A percentile compares a stretch with the other conserved stretches of the same genome.
phyloP scores from a whole-genome alignment of 2,329 filamentous ascomycete species.

The Bipolaris zeicola region DNA sequence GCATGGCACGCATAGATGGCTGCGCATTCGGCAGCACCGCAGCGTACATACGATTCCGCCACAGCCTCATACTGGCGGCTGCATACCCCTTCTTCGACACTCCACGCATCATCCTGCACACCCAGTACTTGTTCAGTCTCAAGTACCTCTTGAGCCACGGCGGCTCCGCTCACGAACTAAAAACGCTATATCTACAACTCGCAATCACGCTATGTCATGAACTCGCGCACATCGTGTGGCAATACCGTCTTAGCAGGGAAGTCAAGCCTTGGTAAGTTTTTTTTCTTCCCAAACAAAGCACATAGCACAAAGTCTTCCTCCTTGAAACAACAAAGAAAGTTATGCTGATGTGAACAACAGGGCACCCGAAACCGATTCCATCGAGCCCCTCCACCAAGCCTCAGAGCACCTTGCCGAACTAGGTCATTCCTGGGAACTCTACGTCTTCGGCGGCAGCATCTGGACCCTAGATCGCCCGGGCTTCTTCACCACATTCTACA shows the following conservation, averaged over 20 bases:
- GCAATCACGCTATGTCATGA: slow-evolving; percentile 13
- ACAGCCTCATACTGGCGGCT: not conserved
- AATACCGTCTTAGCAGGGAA: not conserved
- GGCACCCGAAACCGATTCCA: not conserved
- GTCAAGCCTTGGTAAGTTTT: not conserved
- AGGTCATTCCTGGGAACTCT: slow-evolving; percentile 9
- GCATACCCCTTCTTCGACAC: not conserved
- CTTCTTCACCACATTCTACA: slow-evolving; percentile 2
- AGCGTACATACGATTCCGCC: not conserved
- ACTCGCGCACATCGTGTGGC: slow-evolving; percentile 9
- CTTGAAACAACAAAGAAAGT: too few relatives aligned
- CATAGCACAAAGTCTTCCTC: too few relatives aligned
- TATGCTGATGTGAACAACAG: not conserved
- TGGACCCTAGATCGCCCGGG: slow-evolving; percentile 8
- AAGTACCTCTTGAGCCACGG: not conserved
- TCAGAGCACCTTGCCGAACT: slow-evolving; percentile 1
- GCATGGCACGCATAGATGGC: not conserved
- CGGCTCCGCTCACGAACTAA: not conserved
- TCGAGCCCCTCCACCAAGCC: not conserved
- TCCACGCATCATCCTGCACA: slow-evolving; percentile 6
- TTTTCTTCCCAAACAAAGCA: too few relatives aligned
- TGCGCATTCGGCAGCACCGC: not conserved
- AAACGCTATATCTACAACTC: slow-evolving; percentile 1
- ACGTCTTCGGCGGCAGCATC: slow-evolving; percentile 11
- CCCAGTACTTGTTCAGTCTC: slow-evolving; percentile 2